These are phyloP conservation scores for Entomortierella chlamydospora DNA, from an alignment of 192 early-diverging fungal genomes.

Conservation along the genomic window DNA sequence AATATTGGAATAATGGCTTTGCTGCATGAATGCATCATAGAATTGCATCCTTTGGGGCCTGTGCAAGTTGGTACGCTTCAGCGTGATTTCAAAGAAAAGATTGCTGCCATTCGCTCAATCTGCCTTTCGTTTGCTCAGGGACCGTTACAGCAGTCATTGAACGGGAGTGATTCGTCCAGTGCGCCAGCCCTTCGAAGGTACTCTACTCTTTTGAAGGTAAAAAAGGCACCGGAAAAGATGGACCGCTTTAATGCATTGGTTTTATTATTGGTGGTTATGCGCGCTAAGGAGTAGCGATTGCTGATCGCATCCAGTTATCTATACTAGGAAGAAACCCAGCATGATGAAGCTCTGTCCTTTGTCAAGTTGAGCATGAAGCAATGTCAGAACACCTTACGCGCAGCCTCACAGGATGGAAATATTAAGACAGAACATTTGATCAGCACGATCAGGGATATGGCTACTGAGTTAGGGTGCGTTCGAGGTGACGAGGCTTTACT, in stretches of 20 bases:
- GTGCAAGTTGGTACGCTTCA: slow-evolving; percentile 37
- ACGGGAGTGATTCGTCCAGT: slow-evolving; percentile 32
- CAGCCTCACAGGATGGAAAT: slow-evolving; percentile 46
- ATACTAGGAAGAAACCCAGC: slow-evolving; percentile 31
- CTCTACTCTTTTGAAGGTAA: slow-evolving; percentile 39
- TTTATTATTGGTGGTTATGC: not conserved
- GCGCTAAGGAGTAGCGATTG: not conserved
- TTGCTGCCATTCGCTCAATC: slow-evolving; percentile 48
- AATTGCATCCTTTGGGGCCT: slow-evolving; percentile 51
- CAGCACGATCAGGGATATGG: slow-evolving; percentile 44
- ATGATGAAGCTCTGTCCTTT: slow-evolving; percentile 32
- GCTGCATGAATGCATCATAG: slow-evolving; percentile 1
- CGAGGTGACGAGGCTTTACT: not conserved
- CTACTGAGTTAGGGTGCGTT: slow-evolving; percentile 39
- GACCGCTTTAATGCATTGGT: not conserved
- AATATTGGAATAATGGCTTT: not conserved
- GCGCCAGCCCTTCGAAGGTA: slow-evolving; percentile 32
- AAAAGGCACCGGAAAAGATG: not conserved
- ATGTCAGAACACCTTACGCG: slow-evolving; percentile 44
- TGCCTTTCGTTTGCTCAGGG: slow-evolving; percentile 52
- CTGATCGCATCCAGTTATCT: not conserved
- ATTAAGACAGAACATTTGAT: slow-evolving; percentile 47
- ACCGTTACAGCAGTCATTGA: slow-evolving; percentile 47
- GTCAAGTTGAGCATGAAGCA: slow-evolving; percentile 48
- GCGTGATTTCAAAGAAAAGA: slow-evolving; percentile 49